A percentile compares a stretch with the other conserved stretches of the same genome.
phyloP scores from a whole-genome alignment of 805 yeast genomes.

The Barnettozyma botsteinii region DNA sequence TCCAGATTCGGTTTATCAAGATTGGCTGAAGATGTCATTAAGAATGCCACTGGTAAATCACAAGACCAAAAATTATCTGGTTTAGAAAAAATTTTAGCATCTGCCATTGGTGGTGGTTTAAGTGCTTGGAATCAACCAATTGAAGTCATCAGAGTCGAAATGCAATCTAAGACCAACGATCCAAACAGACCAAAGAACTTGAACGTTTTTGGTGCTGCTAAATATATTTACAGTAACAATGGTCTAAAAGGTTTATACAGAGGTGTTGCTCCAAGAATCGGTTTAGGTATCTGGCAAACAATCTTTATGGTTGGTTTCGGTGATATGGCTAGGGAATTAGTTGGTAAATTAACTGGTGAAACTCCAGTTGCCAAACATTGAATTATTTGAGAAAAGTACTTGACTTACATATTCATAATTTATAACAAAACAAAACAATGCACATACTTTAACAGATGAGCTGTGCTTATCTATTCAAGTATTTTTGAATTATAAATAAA shows the following conservation, averaged over 20 bases:
- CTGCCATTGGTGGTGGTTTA: slow-evolving; percentile 93
- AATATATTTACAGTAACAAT: slow-evolving; percentile 73
- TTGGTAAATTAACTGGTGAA: slow-evolving; percentile 58
- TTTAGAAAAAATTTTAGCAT: slow-evolving; percentile 74
- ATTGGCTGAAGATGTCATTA: slow-evolving; percentile 82
- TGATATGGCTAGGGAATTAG: slow-evolving; percentile 78
- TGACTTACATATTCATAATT: background rate
- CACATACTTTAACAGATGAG: background rate
- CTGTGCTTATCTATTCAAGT: background rate
- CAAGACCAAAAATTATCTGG: slow-evolving; percentile 61
- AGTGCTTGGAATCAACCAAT: slow-evolving; percentile 99
- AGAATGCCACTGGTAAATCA: slow-evolving; percentile 54
- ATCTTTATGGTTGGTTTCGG: slow-evolving; percentile 98
- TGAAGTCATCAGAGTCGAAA: slow-evolving; percentile 95
- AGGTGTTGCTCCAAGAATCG: slow-evolving; percentile 96
- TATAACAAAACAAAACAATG: background rate
- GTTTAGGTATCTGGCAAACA: slow-evolving; percentile 97
- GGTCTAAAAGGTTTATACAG: slow-evolving; percentile 90
- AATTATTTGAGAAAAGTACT: background rate
- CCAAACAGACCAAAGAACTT: slow-evolving; percentile 94
- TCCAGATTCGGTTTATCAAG: slow-evolving; percentile 92
- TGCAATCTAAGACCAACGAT: slow-evolving; percentile 93
- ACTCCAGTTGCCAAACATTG: slow-evolving; percentile 39
- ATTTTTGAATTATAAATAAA: too few relatives aligned
- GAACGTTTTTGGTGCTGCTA: slow-evolving; percentile 68